These are phyloP conservation scores for Russula compacta DNA, from an alignment of 768 basidiomycete species.

Conservation along the genomic window DNA sequence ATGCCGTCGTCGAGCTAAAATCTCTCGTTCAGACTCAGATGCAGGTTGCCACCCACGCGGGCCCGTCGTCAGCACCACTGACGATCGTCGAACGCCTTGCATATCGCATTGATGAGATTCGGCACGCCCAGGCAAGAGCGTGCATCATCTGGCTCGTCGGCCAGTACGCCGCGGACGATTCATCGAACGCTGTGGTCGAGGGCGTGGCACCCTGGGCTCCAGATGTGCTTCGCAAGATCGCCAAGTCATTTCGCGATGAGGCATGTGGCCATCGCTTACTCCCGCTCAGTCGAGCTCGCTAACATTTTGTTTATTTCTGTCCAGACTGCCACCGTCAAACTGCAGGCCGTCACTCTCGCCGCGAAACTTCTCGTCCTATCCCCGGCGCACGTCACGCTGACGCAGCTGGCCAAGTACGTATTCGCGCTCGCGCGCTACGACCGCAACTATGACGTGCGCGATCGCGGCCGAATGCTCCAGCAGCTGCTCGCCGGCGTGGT, in stretches of 20 bases:
- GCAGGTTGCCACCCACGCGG: slow-evolving; percentile 25
- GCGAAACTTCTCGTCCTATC: slow-evolving; percentile 73
- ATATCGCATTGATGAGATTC: slow-evolving; percentile 66
- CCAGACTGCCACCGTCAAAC: slow-evolving; percentile 62
- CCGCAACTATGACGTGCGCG: slow-evolving; percentile 79
- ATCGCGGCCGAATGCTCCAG: slow-evolving; percentile 73
- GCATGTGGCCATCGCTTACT: slow-evolving; percentile 30
- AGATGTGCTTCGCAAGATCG: slow-evolving; percentile 75
- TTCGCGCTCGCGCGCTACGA: slow-evolving; percentile 86
- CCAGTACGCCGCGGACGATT: slow-evolving; percentile 61
- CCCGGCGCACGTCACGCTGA: slow-evolving; percentile 41
- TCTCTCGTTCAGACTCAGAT: slow-evolving; percentile 68
- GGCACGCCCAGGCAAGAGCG: slow-evolving; percentile 71
- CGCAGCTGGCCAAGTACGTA: slow-evolving; percentile 58
- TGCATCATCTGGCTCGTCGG: slow-evolving; percentile 92
- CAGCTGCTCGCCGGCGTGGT: slow-evolving; percentile 54
- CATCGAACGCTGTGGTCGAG: slow-evolving; percentile 31
- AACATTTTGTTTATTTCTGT: neutral
- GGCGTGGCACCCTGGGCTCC: slow-evolving; percentile 76
- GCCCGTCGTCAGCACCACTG: slow-evolving; percentile 31
- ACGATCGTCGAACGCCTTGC: slow-evolving; percentile 75
- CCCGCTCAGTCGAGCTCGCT: neutral
- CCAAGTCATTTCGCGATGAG: slow-evolving; percentile 65
- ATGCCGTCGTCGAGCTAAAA: slow-evolving; percentile 79
- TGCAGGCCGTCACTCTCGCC: slow-evolving; percentile 78